Evolutionary conservation across 805 yeast species (phyloP).

Genomic region (Metschnikowia bowlesiae): DNA sequence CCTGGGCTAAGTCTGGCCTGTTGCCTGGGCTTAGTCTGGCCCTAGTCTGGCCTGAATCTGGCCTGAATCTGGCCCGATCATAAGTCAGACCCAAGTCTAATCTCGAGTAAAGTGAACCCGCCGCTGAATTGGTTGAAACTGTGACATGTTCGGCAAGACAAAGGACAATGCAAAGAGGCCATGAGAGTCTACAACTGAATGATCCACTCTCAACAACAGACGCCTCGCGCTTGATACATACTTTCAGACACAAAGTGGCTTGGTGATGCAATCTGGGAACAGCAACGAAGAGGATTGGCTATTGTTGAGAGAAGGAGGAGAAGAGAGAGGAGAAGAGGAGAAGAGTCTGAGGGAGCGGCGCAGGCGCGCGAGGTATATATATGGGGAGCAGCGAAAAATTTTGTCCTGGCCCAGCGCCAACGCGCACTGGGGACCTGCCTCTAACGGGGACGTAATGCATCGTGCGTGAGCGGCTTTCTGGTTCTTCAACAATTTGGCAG

Average conservation of each 20-base stretch:
- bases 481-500: too few relatives aligned
- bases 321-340: conserved; percentile 17
- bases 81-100: too few relatives aligned
- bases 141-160: neutral
- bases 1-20: too few relatives aligned
- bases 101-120: too few relatives aligned
- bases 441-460: conserved; percentile 11
- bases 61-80: too few relatives aligned
- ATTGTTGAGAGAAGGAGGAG: conserved; percentile 36
- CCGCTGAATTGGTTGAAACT: too few relatives aligned
- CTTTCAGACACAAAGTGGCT: conserved; percentile 13
- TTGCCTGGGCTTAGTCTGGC: too few relatives aligned
- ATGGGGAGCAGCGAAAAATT: conserved; percentile 9
- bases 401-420: conserved; percentile 2
- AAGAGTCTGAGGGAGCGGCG: conserved; percentile 1
- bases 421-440: conserved; percentile 7
- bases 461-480: conserved; percentile 9
- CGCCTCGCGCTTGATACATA: conserved; percentile 12
- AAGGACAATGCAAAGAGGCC: neutral
- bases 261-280: conserved; percentile 16
- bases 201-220: conserved; percentile 16
- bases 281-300: conserved; percentile 18
- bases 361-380: conserved; percentile 11
- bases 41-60: too few relatives aligned
- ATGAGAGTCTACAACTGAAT: conserved; percentile 1